Evolutionary conservation across 2,329 filamentous ascomycete genomes (phyloP).

Genomic region (Monosporascus sp.): DNA sequence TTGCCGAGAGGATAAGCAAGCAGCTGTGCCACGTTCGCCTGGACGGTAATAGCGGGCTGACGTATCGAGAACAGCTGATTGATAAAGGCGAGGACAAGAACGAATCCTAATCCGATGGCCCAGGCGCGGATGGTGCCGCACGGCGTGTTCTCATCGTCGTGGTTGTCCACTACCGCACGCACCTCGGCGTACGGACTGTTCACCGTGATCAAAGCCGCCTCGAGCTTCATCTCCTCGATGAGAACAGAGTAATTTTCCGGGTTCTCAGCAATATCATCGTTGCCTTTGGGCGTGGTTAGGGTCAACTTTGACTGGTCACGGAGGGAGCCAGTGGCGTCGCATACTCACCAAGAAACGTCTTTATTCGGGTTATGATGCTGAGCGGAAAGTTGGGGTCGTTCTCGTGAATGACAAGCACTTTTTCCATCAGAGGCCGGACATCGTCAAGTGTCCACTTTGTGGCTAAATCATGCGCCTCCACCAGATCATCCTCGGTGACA

Average conservation of each 20-base stretch:
- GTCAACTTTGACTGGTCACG: background rate
- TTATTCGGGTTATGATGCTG: slow-evolving; percentile 33
- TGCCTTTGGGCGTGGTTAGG: slow-evolving; percentile 2
- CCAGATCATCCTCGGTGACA: slow-evolving; percentile 18
- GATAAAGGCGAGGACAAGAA: slow-evolving; percentile 41
- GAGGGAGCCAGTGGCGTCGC: background rate
- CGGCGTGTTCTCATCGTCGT: slow-evolving; percentile 43
- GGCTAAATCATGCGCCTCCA: slow-evolving; percentile 18
- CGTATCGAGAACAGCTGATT: slow-evolving; percentile 56
- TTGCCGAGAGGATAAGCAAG: slow-evolving; percentile 51
- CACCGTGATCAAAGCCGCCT: slow-evolving; percentile 27
- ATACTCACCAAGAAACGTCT: slow-evolving; percentile 29
- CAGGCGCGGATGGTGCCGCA: slow-evolving; percentile 51
- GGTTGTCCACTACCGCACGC: slow-evolving; percentile 45
- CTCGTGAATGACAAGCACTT: slow-evolving; percentile 36
- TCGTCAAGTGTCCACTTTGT: slow-evolving; percentile 15
- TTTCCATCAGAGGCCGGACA: slow-evolving; percentile 25
- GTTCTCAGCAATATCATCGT: slow-evolving; percentile 21
- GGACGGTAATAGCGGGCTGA: slow-evolving; percentile 48
- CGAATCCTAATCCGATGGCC: slow-evolving; percentile 47
- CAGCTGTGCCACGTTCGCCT: slow-evolving; percentile 51
- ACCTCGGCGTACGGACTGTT: slow-evolving; percentile 36
- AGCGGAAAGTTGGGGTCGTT: slow-evolving; percentile 43
- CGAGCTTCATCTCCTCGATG: slow-evolving; percentile 29
- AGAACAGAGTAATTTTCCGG: slow-evolving; percentile 30